Percentiles rank a stretch among this genome's conserved stretches.
Conservation (phyloP, 306 rosid genomes). For the Vigna nakashimae region DNA sequence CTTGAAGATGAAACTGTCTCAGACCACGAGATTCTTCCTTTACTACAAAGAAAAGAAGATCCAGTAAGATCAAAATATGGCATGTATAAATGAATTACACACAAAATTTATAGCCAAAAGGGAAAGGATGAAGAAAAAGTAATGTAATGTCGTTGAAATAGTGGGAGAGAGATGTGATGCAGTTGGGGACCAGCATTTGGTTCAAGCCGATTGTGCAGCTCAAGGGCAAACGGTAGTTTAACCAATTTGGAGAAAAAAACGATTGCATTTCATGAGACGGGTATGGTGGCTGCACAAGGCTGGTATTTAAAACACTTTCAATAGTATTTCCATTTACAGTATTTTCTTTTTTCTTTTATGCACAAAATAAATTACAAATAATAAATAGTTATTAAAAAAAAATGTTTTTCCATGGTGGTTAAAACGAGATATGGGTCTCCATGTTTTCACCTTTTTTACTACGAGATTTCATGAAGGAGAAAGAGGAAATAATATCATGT, state of each 20-base stretch:
- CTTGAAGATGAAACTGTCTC: conserved; percentile 51
- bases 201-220: conserved; percentile 53
- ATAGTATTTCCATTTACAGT: conserved; percentile 72
- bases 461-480: conserved; percentile 55
- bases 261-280: conserved; percentile 1
- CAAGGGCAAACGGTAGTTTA: conserved; percentile 61
- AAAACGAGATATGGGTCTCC: conserved; percentile 58
- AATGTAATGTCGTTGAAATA: conserved; percentile 37
- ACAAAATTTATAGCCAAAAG: conserved; percentile 44
- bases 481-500: conserved; percentile 22
- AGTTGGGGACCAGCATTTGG: conserved; percentile 69
- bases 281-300: conserved; percentile 56
- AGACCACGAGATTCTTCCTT: conserved; percentile 52
- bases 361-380: not conserved
- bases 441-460: conserved; percentile 61
- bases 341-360: not conserved
- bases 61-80: conserved; percentile 45
- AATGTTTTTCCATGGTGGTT: conserved; percentile 34
- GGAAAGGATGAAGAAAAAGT: conserved; percentile 31
- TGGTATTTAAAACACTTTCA: conserved; percentile 53
- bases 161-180: conserved; percentile 22
- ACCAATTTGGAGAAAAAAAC: conserved; percentile 53
- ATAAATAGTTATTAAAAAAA: conserved; percentile 32
- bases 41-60: conserved; percentile 56
- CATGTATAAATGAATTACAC: not conserved